Conservation (phyloP, 352 stramenopile genomes). For the Paralagenidium karlingii region DNA sequence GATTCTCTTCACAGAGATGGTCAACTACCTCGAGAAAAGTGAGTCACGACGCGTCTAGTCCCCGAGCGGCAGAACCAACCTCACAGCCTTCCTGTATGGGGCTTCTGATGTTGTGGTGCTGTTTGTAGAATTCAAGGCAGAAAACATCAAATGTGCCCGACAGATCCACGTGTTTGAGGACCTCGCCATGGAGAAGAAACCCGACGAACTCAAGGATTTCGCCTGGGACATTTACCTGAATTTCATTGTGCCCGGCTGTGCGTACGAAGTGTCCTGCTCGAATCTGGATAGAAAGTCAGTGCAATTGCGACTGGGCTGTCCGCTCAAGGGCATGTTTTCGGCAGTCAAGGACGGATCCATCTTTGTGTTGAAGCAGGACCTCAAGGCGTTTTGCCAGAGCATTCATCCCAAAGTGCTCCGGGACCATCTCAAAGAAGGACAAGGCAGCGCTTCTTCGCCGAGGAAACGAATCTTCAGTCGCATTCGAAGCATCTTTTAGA, state of each 20-base stretch:
- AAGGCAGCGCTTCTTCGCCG: no score
- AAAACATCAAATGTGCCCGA: constrained; percentile 33
- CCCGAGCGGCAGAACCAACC: background rate
- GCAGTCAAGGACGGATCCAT: constrained; percentile 80
- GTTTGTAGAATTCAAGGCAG: constrained; percentile 23
- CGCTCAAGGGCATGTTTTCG: constrained; percentile 72
- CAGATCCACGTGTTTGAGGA: constrained; percentile 74
- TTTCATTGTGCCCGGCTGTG: constrained; percentile 61
- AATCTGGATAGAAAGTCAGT: constrained; percentile 74
- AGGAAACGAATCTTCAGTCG: no score
- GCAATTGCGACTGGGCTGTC: constrained; percentile 64
- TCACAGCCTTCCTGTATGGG: background rate
- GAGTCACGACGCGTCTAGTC: constrained; percentile 2
- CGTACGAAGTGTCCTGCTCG: constrained; percentile 72
- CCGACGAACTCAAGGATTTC: constrained; percentile 69
- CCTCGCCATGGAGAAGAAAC: constrained; percentile 48
- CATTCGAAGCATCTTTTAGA: no score
- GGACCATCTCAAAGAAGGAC: constrained; percentile 15
- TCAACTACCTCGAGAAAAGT: constrained; percentile 81
- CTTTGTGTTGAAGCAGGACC: constrained; percentile 73
- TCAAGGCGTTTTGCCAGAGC: constrained; percentile 63
- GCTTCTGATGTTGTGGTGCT: constrained; percentile 4
- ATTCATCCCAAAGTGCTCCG: constrained; percentile 63
- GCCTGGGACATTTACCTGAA: constrained; percentile 74
- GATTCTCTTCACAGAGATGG: constrained; percentile 74